Evolutionary conservation across 192 early-diverging fungal species (phyloP).

Genomic region (Funneliformis geosporum): DNA sequence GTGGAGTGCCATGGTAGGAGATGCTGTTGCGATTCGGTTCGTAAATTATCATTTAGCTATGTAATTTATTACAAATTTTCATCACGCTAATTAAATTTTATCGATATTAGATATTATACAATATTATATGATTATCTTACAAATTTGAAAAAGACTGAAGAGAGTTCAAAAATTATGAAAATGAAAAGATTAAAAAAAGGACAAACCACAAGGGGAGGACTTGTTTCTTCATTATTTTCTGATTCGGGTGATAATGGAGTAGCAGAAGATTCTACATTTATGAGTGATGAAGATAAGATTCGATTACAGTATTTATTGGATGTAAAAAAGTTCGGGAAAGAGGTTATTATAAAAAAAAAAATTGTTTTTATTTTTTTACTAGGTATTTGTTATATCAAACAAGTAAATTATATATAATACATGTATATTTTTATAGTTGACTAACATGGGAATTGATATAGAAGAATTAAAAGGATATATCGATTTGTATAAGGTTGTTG

Average conservation of each 20-base stretch:
- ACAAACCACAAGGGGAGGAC: constrained; percentile 7
- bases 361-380: neutral
- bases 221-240: constrained; percentile 11
- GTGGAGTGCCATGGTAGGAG: constrained; percentile 41
- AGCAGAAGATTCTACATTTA: constrained; percentile 29
- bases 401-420: neutral
- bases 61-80: neutral
- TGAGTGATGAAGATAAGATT: constrained; percentile 61
- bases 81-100: neutral
- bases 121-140: constrained; percentile 40
- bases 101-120: constrained; percentile 39
- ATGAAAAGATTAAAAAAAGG: constrained; percentile 44
- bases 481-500: constrained; percentile 26
- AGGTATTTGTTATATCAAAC: neutral
- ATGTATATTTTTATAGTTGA: neutral
- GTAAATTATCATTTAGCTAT: neutral
- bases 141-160: constrained; percentile 47
- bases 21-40: constrained; percentile 47
- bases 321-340: constrained; percentile 49
- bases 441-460: constrained; percentile 14
- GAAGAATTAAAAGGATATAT: neutral
- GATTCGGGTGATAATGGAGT: neutral
- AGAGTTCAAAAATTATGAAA: constrained; percentile 37
- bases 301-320: constrained; percentile 56
- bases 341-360: constrained; percentile 44